phyloP scores from a whole-genome alignment of 2,329 filamentous ascomycete species.

The Cryphonectria parasitica region DNA sequence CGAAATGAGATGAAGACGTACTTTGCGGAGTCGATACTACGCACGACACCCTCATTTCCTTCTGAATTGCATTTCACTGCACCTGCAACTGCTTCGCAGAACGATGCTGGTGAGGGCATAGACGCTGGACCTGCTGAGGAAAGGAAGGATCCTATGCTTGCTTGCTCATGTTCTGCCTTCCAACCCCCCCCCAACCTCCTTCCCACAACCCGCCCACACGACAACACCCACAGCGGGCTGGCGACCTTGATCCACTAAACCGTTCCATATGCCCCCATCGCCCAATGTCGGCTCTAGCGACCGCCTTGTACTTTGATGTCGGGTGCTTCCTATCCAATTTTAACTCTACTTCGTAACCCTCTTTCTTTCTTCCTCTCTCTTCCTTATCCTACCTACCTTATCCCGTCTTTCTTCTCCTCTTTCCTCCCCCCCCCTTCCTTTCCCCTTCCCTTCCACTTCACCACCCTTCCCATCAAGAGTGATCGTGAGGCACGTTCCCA shows the following conservation, averaged over 20 bases:
- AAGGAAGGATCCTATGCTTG: neutral
- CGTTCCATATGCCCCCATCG: constrained; percentile 4
- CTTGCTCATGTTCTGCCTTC: neutral
- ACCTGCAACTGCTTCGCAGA: neutral
- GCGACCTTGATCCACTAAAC: constrained; percentile 2
- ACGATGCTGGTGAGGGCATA: neutral
- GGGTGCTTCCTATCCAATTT: constrained; percentile 17
- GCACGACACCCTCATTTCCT: constrained; percentile 19
- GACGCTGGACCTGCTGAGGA: neutral
- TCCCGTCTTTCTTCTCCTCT: constrained; percentile 3
- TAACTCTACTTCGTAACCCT: neutral
- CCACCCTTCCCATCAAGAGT: constrained; percentile 24
- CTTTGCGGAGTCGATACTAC: constrained; percentile 7
- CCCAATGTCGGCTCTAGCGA: constrained; percentile 1
- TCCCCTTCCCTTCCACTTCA: constrained; percentile 12
- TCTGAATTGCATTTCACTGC: neutral
- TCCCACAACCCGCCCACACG: neutral
- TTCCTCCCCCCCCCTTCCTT: constrained; percentile 18
- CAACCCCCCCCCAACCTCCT: neutral
- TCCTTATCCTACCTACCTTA: constrained; percentile 7
- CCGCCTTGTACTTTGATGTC: constrained; percentile 7
- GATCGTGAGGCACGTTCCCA: constrained; percentile 30
- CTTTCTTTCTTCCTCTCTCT: neutral
- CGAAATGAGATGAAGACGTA: constrained; percentile 12
- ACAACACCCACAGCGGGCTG: constrained; percentile 3